Percentiles rank a stretch among this genome's conserved stretches.
phyloP scores from a whole-genome alignment of 768 basidiomycete genomes.

The Glaciozyma antarctica region DNA sequence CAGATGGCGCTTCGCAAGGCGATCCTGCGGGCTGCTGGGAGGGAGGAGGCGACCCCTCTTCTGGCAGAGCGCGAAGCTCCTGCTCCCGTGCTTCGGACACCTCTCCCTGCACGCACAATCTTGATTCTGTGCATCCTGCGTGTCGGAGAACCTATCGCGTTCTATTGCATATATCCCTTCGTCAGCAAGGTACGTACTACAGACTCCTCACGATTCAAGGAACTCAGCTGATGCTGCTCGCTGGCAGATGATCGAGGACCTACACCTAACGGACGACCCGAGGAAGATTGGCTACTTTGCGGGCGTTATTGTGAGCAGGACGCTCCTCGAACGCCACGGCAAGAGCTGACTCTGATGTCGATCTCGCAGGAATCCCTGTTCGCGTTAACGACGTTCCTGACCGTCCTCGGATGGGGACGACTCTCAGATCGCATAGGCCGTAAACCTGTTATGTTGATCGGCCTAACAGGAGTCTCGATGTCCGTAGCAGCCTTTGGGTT shows the following conservation, averaged over 20 bases:
- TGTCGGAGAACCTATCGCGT: constrained; percentile 9
- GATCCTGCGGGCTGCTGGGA: too few species aligned
- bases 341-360: too few species aligned
- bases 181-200: background rate
- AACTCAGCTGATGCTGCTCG: constrained; percentile 25
- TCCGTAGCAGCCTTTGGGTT: constrained; percentile 31
- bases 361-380: constrained; percentile 23
- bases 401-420: constrained; percentile 30
- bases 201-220: too few species aligned
- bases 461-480: constrained; percentile 26
- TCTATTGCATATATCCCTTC: background rate
- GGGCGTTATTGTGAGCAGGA: background rate
- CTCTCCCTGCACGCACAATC: background rate
- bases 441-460: constrained; percentile 33
- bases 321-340: too few species aligned
- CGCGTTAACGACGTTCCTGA: constrained; percentile 28
- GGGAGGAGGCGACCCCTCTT: too few species aligned
- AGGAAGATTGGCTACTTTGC: constrained; percentile 2
- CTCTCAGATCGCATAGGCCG: constrained; percentile 34
- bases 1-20: too few species aligned
- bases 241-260: constrained; percentile 22
- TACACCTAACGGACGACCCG: constrained; percentile 19
- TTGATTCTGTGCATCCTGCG: constrained; percentile 26
- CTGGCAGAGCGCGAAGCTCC: too few species aligned
- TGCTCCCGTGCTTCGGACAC: too few species aligned